These are phyloP conservation scores for Trapa bicornis DNA, from an alignment of 345 rosid species.

Conservation along the genomic window DNA sequence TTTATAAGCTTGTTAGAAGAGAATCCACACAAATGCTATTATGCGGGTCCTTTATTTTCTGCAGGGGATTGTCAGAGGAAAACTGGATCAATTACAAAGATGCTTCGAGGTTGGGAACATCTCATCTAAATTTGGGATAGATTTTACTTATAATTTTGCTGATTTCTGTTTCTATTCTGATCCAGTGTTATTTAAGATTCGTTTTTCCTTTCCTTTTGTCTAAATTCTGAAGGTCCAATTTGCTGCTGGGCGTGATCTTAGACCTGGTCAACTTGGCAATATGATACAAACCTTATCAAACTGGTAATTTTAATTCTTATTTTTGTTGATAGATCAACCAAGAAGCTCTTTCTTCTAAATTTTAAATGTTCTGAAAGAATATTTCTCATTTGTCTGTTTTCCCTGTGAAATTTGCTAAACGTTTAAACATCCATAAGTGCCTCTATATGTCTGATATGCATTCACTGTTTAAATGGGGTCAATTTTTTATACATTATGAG, in stretches of 20 bases:
- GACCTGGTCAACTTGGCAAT: constrained; percentile 78
- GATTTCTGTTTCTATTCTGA: background rate
- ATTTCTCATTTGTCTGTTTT: background rate
- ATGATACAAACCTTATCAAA: constrained; percentile 79
- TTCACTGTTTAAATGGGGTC: background rate
- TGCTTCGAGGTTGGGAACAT: constrained; percentile 69
- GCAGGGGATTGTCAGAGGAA: constrained; percentile 94
- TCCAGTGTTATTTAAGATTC: background rate
- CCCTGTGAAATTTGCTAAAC: background rate
- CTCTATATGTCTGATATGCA: background rate
- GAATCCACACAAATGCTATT: background rate
- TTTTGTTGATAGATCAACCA: background rate
- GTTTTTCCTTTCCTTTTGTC: constrained; percentile 1
- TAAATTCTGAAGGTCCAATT: constrained; percentile 54
- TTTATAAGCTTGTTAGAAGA: background rate
- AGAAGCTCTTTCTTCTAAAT: background rate
- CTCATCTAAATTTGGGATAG: background rate
- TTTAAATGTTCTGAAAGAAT: background rate
- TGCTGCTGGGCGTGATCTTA: constrained; percentile 92
- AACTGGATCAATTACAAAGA: constrained; percentile 84
- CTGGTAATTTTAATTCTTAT: constrained; percentile 39
- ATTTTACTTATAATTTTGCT: background rate
- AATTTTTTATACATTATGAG: background rate
- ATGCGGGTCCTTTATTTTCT: background rate
- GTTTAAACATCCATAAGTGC: background rate